Evolutionary conservation across 2,329 filamentous ascomycete species (phyloP).

Genomic region (Penicillium sp.): DNA sequence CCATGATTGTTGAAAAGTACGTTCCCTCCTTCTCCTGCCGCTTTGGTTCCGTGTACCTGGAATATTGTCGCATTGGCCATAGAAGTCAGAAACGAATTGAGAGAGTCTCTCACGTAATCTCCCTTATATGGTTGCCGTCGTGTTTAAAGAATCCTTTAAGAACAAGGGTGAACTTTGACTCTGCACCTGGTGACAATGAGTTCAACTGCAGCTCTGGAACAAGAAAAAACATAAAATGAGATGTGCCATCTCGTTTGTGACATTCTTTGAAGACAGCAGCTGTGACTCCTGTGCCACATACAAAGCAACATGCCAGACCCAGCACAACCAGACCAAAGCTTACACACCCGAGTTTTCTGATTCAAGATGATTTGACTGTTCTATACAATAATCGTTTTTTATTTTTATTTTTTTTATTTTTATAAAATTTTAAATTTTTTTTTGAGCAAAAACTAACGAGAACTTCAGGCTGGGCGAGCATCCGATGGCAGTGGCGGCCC

Average conservation of each 20-base stretch:
- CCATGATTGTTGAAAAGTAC: slow-evolving; percentile 56
- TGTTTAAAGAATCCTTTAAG: slow-evolving; percentile 32
- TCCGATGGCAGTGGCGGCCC: slow-evolving; percentile 50
- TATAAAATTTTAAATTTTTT: too few relatives aligned
- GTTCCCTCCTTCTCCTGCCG: slow-evolving; percentile 36
- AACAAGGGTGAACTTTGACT: slow-evolving; percentile 33
- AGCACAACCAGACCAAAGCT: slow-evolving; percentile 3
- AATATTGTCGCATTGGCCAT: slow-evolving; percentile 37
- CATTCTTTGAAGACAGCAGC: slow-evolving; percentile 1
- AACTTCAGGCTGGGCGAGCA: slow-evolving; percentile 53
- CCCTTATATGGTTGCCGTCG: slow-evolving; percentile 33
- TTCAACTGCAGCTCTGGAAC: slow-evolving; percentile 12
- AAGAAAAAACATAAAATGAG: slow-evolving; percentile 13
- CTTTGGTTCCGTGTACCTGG: slow-evolving; percentile 24
- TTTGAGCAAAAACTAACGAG: slow-evolving; percentile 1
- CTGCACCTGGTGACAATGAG: slow-evolving; percentile 16
- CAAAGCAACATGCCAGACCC: slow-evolving; percentile 3
- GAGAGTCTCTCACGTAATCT: slow-evolving; percentile 42
- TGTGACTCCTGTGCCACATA: slow-evolving; percentile 3
- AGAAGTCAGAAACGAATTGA: slow-evolving; percentile 43
- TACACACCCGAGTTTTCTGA: background rate
- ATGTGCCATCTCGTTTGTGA: background rate
- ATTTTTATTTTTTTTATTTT: background rate
- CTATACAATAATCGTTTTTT: background rate
- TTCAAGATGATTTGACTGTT: background rate